phyloP scores from a whole-genome alignment of 2,329 filamentous ascomycete species.

The Fusarium tuaranense region DNA sequence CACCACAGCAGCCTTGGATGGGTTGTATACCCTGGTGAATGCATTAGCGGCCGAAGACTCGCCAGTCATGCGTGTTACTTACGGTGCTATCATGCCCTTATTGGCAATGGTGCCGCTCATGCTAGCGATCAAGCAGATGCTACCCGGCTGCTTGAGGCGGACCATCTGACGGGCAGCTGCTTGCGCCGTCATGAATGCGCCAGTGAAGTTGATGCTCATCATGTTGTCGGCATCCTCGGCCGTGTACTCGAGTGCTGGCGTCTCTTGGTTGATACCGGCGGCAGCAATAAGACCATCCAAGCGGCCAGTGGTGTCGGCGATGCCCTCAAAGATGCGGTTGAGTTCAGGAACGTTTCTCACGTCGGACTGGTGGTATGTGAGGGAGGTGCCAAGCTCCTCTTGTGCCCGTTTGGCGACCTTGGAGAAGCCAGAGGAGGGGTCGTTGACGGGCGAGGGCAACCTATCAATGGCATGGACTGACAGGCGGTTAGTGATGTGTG shows the following conservation, averaged over 20 bases:
- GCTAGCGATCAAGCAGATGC: conserved; percentile 75
- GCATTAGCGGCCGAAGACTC: background rate
- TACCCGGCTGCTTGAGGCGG: conserved; percentile 67
- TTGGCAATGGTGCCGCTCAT: conserved; percentile 78
- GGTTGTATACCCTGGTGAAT: conserved; percentile 73
- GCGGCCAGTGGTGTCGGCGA: conserved; percentile 76
- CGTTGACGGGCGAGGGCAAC: conserved; percentile 62
- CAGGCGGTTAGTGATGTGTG: conserved; percentile 14
- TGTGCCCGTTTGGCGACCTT: conserved; percentile 72
- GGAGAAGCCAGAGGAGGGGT: conserved; percentile 68
- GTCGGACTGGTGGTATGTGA: conserved; percentile 84
- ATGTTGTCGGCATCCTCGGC: conserved; percentile 81
- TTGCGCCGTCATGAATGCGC: conserved; percentile 86
- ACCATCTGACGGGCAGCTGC: conserved; percentile 85
- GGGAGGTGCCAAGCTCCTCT: conserved; percentile 72
- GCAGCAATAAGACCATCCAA: conserved; percentile 82
- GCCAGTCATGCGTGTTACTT: conserved; percentile 45
- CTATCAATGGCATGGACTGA: conserved; percentile 76
- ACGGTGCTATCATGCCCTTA: conserved; percentile 70
- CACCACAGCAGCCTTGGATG: conserved; percentile 79
- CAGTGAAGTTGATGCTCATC: conserved; percentile 88
- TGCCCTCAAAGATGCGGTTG: conserved; percentile 74
- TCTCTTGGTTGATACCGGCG: conserved; percentile 84
- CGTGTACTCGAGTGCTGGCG: conserved; percentile 82
- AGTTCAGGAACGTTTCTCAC: conserved; percentile 78